Conservation (phyloP, 116 monocot genomes). For the Phalaenopsis hybrid region DNA sequence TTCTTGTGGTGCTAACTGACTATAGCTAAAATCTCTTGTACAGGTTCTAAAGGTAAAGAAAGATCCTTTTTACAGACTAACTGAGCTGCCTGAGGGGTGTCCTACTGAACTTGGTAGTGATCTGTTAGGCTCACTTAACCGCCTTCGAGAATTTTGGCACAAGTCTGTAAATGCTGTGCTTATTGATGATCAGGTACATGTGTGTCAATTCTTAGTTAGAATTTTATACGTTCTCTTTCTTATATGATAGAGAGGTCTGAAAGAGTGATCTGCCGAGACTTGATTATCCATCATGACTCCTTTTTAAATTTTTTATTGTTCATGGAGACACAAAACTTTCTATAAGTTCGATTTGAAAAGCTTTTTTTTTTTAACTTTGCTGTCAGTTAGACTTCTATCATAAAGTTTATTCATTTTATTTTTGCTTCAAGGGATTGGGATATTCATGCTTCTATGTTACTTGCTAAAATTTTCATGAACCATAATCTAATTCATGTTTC, state of each 20-base stretch:
- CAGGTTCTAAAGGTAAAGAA: constrained; percentile 33
- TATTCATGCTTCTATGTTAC: not conserved
- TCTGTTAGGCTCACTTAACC: constrained; percentile 47
- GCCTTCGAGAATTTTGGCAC: constrained; percentile 68
- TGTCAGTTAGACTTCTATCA: not conserved
- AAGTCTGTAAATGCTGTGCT: constrained; percentile 53
- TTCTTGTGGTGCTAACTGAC: not conserved
- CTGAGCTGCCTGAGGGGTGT: constrained; percentile 44
- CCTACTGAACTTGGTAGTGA: constrained; percentile 36
- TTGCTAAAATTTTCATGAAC: not conserved
- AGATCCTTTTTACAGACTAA: constrained; percentile 25
- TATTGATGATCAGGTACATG: constrained; percentile 62
- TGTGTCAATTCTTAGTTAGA: not conserved
- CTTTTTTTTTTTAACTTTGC: not conserved
- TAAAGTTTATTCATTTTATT: not conserved
- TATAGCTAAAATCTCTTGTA: constrained; percentile 2
- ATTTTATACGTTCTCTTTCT: not conserved
- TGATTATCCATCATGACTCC: not conserved
- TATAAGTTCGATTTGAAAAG: not conserved
- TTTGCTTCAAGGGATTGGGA: not conserved
- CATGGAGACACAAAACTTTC: not conserved
- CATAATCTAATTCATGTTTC: not conserved
- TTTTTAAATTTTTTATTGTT: not conserved
- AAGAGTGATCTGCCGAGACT: not conserved
- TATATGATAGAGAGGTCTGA: not conserved